These are phyloP conservation scores for Erodium maritimum DNA, from an alignment of 345 rosid genomes.

Conservation along the genomic window DNA sequence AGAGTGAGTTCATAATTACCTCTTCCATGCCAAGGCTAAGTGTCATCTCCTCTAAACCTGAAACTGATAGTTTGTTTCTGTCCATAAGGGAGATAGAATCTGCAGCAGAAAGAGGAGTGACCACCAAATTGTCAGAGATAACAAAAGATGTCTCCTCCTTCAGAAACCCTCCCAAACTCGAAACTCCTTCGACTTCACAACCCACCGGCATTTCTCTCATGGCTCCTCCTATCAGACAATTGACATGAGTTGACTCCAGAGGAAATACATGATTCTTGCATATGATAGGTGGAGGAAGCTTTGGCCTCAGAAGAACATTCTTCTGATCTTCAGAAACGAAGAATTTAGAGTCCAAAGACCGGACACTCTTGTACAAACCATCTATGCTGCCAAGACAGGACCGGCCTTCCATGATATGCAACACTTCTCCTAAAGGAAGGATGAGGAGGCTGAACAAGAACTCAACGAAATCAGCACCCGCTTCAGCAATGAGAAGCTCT, in stretches of 20 bases:
- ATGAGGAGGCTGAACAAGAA: not conserved
- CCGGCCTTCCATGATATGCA: not conserved
- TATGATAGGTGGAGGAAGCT: not conserved
- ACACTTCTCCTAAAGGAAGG: not conserved
- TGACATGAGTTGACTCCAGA: too few species aligned
- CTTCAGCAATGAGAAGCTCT: conserved; percentile 8
- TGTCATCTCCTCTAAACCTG: not conserved
- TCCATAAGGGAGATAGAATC: not conserved
- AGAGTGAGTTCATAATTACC: not conserved
- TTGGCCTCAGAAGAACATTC: not conserved
- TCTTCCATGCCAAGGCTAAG: not conserved
- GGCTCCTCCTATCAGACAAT: not conserved
- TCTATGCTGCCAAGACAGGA: conserved; percentile 5
- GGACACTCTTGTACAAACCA: conserved; percentile 5
- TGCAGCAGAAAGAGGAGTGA: not conserved
- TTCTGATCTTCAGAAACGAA: not conserved
- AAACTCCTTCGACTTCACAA: not conserved
- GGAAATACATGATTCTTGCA: not conserved
- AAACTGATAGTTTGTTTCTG: not conserved
- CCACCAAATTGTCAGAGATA: not conserved
- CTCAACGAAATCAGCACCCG: not conserved
- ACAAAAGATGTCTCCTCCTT: not conserved
- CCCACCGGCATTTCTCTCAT: not conserved
- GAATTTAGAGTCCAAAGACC: not conserved
- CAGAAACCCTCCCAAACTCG: not conserved